Percentiles rank a stretch among this genome's conserved stretches.
These are phyloP conservation scores for Podaxis sp. DNA, from an alignment of 768 basidiomycete genomes.

Conservation along the genomic window DNA sequence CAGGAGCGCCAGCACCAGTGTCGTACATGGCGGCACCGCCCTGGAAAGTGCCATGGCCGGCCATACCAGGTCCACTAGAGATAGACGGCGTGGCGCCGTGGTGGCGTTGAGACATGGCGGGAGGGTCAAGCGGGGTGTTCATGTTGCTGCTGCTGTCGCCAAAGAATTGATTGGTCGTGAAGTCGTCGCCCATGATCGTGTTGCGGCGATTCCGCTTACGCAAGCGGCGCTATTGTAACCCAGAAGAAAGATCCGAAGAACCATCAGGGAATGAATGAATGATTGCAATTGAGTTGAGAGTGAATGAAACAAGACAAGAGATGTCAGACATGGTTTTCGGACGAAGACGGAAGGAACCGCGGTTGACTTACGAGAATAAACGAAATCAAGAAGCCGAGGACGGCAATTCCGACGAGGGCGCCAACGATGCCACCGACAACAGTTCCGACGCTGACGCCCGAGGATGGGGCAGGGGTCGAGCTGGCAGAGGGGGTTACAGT, in stretches of 20 bases:
- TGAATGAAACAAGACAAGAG: neutral
- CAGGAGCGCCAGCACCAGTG: slow-evolving; percentile 26
- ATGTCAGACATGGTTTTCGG: neutral
- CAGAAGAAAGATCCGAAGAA: neutral
- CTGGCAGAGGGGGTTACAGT: slow-evolving; percentile 14
- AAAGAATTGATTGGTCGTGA: slow-evolving; percentile 28
- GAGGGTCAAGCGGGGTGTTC: slow-evolving; percentile 19
- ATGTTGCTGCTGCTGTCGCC: slow-evolving; percentile 14
- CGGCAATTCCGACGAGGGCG: slow-evolving; percentile 32
- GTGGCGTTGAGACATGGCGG: slow-evolving; percentile 24
- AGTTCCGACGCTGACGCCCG: slow-evolving; percentile 37
- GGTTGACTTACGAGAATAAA: slow-evolving; percentile 38
- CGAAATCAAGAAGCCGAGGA: slow-evolving; percentile 37
- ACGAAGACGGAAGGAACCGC: neutral
- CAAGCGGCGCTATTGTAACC: slow-evolving; percentile 34
- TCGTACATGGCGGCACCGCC: slow-evolving; percentile 38
- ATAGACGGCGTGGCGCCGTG: slow-evolving; percentile 30
- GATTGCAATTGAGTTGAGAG: neutral
- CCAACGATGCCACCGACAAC: slow-evolving; percentile 44
- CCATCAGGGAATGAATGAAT: neutral
- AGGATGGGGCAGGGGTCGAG: slow-evolving; percentile 5
- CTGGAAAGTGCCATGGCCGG: slow-evolving; percentile 39
- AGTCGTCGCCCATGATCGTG: slow-evolving; percentile 33
- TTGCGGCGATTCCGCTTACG: slow-evolving; percentile 31
- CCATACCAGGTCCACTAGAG: slow-evolving; percentile 34